Conservation (phyloP, 139 green algal genomes). For the Picochlorum sp. region DNA sequence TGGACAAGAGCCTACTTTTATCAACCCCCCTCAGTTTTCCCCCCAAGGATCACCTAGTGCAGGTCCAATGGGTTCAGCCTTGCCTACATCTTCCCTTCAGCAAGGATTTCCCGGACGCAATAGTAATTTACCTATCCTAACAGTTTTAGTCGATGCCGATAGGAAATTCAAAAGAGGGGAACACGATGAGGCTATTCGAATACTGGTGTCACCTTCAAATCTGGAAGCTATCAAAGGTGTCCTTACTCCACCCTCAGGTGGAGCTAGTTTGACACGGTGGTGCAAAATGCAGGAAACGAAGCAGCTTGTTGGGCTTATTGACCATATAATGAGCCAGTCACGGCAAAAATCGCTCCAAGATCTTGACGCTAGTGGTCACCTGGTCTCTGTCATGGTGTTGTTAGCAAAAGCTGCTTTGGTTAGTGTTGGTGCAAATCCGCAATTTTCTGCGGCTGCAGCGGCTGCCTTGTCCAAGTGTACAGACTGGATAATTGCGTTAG, state of each 20-base stretch:
- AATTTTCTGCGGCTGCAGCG: neutral
- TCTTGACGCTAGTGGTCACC: neutral
- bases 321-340: slow-evolving; percentile 4
- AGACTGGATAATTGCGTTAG: slow-evolving; percentile 1
- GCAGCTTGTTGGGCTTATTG: slow-evolving; percentile 8
- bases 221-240: slow-evolving; percentile 6
- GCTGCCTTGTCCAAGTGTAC: neutral
- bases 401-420: slow-evolving; percentile 4
- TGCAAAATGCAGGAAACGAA: slow-evolving; percentile 2
- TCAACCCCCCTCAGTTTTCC: slow-evolving; percentile 10
- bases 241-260: slow-evolving; percentile 6
- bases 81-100: neutral
- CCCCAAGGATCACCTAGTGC: neutral
- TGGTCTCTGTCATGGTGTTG: neutral
- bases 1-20: slow-evolving; percentile 5
- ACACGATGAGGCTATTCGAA: neutral
- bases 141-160: slow-evolving; percentile 7
- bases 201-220: neutral
- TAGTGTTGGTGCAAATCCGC: slow-evolving; percentile 2
- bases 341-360: neutral
- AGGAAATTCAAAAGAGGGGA: neutral
- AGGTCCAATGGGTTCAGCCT: neutral
- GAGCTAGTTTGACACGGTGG: slow-evolving; percentile 7
- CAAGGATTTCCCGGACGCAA: neutral
- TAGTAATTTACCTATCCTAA: neutral